phyloP scores from a whole-genome alignment of 768 basidiomycete genomes.

The Boletus tomentosulus region DNA sequence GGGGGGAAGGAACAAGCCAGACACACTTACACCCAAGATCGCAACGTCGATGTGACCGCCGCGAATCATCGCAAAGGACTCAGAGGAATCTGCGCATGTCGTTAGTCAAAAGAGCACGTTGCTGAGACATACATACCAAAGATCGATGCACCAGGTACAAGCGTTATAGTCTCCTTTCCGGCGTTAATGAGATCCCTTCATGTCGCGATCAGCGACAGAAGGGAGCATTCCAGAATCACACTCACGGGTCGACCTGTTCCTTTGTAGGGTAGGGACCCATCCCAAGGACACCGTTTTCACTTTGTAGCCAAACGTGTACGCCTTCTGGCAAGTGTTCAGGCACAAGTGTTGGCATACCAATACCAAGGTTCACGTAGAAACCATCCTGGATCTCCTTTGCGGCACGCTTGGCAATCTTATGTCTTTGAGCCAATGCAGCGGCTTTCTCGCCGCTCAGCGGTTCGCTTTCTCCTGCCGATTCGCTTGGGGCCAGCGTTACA shows the following conservation, averaged over 20 bases:
- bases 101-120: not conserved
- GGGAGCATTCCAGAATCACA: conserved; percentile 9
- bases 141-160: conserved; percentile 85
- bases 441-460: conserved; percentile 46
- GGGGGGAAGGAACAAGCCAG: not conserved
- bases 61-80: conserved; percentile 97
- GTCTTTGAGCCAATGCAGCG: conserved; percentile 50
- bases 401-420: conserved; percentile 79
- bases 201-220: conserved; percentile 1
- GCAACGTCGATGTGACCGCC: conserved; percentile 94
- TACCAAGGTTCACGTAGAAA: conserved; percentile 84
- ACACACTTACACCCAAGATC: conserved; percentile 74
- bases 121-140: conserved; percentile 57
- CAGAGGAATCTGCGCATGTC: conserved; percentile 59
- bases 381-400: conserved; percentile 89
- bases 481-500: conserved; percentile 57
- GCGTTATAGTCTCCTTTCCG: conserved; percentile 91
- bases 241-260: conserved; percentile 77
- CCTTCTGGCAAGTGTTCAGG: conserved; percentile 72
- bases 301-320: conserved; percentile 84
- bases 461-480: conserved; percentile 27
- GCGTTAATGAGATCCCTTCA: conserved; percentile 87
- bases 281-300: conserved; percentile 86
- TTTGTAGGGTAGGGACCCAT: conserved; percentile 88
- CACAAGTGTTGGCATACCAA: conserved; percentile 88